Evolutionary conservation across 1,139 yeast species (phyloP), one percentile per base, ranked within the genome.

Genomic region (Geotrichum bryndzae): DNA sequence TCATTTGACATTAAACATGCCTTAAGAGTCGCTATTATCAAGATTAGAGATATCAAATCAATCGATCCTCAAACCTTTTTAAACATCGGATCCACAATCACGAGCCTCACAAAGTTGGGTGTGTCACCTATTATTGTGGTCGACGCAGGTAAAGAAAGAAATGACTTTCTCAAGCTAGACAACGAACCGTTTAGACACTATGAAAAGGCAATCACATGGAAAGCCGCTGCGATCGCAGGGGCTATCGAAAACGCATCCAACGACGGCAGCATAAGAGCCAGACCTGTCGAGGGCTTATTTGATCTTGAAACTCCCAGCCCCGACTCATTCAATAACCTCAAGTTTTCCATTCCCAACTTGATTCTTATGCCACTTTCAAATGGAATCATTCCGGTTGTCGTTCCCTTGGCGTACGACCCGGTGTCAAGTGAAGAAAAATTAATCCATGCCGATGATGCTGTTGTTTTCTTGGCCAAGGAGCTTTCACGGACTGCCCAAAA

Each of bases 381-480:
- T 48, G 81, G 80, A 5, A 72, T 75, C 0, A 79, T 87, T 1
- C 94, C 95, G 0, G 79, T 87, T 0, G 74, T 88, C 6, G 81
- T 82, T 57, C 92, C 92, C 0, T 72, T 84, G 25, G 82, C 81
- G 0, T 84, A 79, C 64, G 80, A 82, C 65, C 62, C 75, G 0
- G 68, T 65, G 0, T 72, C 79, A 0, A 73, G 77, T 8, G 75
- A 80, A 23, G 80, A 80, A 57, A 68, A 67, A 45, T 69, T 78
- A 25, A 69, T 77, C 60, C 67, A 70, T 45, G 76, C 81, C 0
- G 75, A 75, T 62, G 75, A 74, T 25, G 74, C 76, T 0, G 71
- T 80, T 38, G 68, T 71, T 55, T 68, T 73, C 22, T 65, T 80
- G 2, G 73, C 78, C 1, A 56, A 62, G 31, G 72, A 73, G 33